Conservation (phyloP, 2,329 filamentous ascomycete species). For the Colletotrichum musicola region DNA sequence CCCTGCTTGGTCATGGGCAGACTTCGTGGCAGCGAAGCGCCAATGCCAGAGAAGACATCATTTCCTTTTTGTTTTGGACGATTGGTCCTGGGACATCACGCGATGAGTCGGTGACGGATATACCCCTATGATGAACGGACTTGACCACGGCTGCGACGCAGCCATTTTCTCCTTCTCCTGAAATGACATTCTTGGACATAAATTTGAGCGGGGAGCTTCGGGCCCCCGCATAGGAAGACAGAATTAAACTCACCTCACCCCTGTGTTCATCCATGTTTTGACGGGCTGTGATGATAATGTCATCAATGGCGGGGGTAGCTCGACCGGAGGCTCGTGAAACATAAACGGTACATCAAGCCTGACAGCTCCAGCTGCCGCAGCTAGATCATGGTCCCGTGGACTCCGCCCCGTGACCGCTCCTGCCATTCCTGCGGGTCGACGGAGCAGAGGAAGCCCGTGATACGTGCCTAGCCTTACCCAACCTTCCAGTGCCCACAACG, state of each 20-base stretch:
- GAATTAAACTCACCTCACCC: background rate
- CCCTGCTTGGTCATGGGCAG: background rate
- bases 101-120: constrained; percentile 32
- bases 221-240: background rate
- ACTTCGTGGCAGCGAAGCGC: background rate
- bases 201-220: background rate
- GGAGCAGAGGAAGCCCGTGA: background rate
- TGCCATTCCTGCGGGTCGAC: too few relatives aligned
- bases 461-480: background rate
- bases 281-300: background rate
- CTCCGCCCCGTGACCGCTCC: too few relatives aligned
- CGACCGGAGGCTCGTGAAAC: too few relatives aligned
- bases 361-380: too few relatives aligned
- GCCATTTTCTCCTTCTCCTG: constrained; percentile 7
- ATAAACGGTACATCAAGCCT: too few relatives aligned
- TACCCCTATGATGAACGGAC: constrained; percentile 27
- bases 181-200: background rate
- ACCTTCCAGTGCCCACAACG: background rate
- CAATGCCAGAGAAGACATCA: constrained; percentile 9
- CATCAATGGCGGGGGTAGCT: too few relatives aligned
- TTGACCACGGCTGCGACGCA: constrained; percentile 15
- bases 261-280: background rate
- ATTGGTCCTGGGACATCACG: constrained; percentile 14
- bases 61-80: background rate
- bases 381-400: too few relatives aligned